A percentile compares a stretch with the other conserved stretches of the same genome.
Evolutionary conservation across 2,329 filamentous ascomycete genomes (phyloP).

Genomic region (Botryotinia calthae): DNA sequence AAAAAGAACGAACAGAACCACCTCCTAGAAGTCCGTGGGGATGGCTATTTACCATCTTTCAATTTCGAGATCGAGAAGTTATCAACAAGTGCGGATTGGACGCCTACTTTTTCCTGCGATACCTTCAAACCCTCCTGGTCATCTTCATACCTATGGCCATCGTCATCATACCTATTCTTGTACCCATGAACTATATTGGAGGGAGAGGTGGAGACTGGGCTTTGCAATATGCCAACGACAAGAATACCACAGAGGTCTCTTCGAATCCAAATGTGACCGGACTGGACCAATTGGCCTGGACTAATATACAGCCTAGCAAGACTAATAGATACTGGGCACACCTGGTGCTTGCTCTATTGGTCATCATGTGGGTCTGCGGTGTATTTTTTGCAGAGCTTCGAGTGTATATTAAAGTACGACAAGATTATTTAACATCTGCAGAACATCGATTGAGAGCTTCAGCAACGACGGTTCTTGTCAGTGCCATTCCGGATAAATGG

Average conservation of each 20-base stretch:
- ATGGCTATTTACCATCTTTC: conserved; percentile 57
- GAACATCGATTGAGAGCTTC: conserved; percentile 92
- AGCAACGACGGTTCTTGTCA: conserved; percentile 92
- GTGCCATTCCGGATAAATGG: conserved; percentile 88
- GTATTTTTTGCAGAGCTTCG: conserved; percentile 84
- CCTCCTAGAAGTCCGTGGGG: conserved; percentile 59
- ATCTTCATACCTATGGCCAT: conserved; percentile 84
- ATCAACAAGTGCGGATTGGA: conserved; percentile 95
- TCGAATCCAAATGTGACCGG: conserved; percentile 46
- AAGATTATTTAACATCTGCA: conserved; percentile 91
- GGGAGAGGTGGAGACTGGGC: conserved; percentile 55
- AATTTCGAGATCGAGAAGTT: conserved; percentile 72
- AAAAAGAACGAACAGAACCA: conserved; percentile 76
- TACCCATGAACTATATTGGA: conserved; percentile 78
- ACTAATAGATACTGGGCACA: conserved; percentile 72
- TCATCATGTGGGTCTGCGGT: conserved; percentile 80
- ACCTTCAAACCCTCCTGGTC: conserved; percentile 78
- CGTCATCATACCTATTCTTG: conserved; percentile 77
- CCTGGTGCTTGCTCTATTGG: conserved; percentile 71
- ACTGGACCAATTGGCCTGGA: conserved; percentile 78
- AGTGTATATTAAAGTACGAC: conserved; percentile 87
- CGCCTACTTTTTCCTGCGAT: conserved; percentile 95
- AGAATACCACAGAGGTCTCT: conserved; percentile 26
- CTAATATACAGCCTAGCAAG: conserved; percentile 18
- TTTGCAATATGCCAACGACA: conserved; percentile 38